Base-by-base conservation (phyloP, 2,329 filamentous ascomycete genomes). In the Diaporthe sp. region DNA sequence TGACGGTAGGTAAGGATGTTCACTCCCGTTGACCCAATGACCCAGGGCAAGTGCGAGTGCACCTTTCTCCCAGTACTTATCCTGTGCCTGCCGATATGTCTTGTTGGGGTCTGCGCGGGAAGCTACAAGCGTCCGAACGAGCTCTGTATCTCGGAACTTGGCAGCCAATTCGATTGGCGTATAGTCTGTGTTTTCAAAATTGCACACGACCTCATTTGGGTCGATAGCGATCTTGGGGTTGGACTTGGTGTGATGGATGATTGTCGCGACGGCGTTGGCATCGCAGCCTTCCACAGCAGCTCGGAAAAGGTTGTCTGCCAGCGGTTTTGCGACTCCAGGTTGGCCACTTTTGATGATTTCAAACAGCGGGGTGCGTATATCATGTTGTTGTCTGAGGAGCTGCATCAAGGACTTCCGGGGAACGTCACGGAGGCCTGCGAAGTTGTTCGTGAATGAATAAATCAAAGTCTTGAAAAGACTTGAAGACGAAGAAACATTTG, bases 121-220 rank as follows among this genome's bases (percentile, higher is more conserved):
- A 2, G 17, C 20, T 2, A 67, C 3, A 17, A 67, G 61, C 0
- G 28, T 37, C 20, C 61, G 42, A 5, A 67, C 42, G 1, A 67
- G 61, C 17, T 67, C 61, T 15, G 20, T 51, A 1, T 67, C 17
- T 1, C 61, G 25, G 12, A 49, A 51, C 12, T 51, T 49, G 2
- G 61, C 25, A 34, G 61, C 61, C 5, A 67, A 1, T 20, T 67
- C 61, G 8, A 67, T 49, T 9, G 61, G 61, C 25, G 61, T 67
- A n/a, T n/a, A 51, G 20, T 67, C 28, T 2, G 0, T 25, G 15
- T 2, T 28, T 9, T n/a, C 25, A 8, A 37, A 37, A 8, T 7
- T 31, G 28, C 61, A 67, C 5, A n/a, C 17, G 0, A 25, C 3
- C 8, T 49, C 28, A 37, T 67, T 51, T 25, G 42, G 61, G 12